Base-by-base conservation (phyloP, 371 early-diverging fungal species). In the Actinomortierella wolfii region DNA sequence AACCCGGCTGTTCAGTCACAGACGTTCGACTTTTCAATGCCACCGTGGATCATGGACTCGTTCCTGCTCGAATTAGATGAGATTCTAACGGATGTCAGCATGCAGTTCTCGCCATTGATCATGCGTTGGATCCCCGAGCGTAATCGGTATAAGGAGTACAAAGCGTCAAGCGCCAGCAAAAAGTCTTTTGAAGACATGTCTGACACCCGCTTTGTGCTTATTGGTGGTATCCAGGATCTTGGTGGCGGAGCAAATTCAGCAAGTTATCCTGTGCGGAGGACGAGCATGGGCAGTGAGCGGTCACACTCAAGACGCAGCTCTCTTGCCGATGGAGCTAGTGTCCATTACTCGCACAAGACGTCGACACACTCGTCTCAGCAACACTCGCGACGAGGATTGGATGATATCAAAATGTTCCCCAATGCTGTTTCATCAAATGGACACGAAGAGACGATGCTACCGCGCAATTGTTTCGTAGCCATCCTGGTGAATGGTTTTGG, bases 1-100 rank as follows among this genome's bases (percentile, higher is more conserved):
- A 84, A 80, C 55, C 81, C 87, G 0, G 81, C 83, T 15, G 88
- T 89, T 0, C 80, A 83, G 41, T 67, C 81, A n/a, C 63, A 85
- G 6, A 54, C 56, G 2, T 48, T 73, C n/a, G 43, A 61, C 52
- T 57, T 80, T 70, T 44, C 75, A 8, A 74, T 85, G 57, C 81
- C 83, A 18, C 61, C 75, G 2, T 82, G 83, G 81, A 81, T 83
- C 50, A 81, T 80, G 62, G 84, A 83, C 45, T 71, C 73, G 4
- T 76, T 68, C 57, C 39, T 61, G 21, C 50, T 75, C 48, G 77
- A 81, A 54, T 51, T 81, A 29, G 67, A 68, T 28, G 79, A 77
- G 26, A 71, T 79, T 29, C 50, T 81, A 26, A 61, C 67, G 0
- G 81, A 81, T 56, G 65, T 75, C n/a, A 68, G 78, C 43, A 51